Evolutionary conservation across 1,284 basidiomycete species (phyloP), one percentile per base, ranked within the genome.

Genomic region (Ceratobasidium sp.): DNA sequence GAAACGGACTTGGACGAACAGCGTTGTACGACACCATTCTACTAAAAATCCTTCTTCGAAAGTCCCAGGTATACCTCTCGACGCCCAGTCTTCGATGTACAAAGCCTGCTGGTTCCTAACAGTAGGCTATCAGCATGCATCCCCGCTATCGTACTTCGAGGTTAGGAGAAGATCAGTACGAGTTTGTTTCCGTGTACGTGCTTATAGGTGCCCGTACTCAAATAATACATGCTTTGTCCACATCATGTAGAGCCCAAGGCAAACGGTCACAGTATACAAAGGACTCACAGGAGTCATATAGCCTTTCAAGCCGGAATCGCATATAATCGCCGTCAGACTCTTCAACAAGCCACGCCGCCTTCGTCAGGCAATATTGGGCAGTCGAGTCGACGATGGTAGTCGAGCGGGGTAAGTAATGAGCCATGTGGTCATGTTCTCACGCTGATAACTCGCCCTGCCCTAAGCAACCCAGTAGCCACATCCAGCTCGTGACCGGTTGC

Each of bases 201-300:
- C 41, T 44, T 33, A 5, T 23, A n/a, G n/a, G 23, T 23, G 41
- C 35, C 10, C 41, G 38, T 16, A 35, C 60, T 64, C 60, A 64
- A 64, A 64, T 62, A 64, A 64, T 41, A 64, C 38, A 64, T 64
- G 38, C 60, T 20, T 64, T 64, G 38, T 64, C 44, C 41, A 20
- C 60, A 64, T 64, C 60, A 64, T 44, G 30, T 27, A 44, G 23
- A 64, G 5, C 18, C 18, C 16, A 64, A 27, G 23, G 33, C 59
- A 14, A 7, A 59, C 33, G 27, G 3, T n/a, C 16, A n/a, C n/a
- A n/a, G 44, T 46, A 44, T 20, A 62, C 38, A 33, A 20, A 60
- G 8, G 60, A 64, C 60, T 57, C 54, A 57, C 54, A n/a, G 14
- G 27, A 57, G 27, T 4, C 23, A 44, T 33, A 33, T 46, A 33